Base-by-base conservation (phyloP, 1,139 yeast species). In the Saccharomycopsis crataegensis region DNA sequence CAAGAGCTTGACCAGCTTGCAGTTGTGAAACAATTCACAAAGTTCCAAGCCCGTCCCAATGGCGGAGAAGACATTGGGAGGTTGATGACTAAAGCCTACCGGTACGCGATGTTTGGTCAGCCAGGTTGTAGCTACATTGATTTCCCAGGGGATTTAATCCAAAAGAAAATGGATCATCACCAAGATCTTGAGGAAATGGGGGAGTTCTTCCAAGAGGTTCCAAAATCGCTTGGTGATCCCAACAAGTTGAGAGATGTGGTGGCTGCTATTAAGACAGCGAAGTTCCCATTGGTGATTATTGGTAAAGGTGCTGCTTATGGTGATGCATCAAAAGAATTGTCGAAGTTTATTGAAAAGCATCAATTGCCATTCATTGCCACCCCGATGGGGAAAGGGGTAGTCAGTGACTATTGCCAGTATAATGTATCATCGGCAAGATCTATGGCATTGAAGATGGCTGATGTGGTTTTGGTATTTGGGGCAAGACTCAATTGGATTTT, bases 331-430 rank as follows among this genome's bases (percentile, higher is more conserved):
- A 43, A 47, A 0, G 64, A 65, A 1, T 58, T 82, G 8, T 64
- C 76, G 1, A 47, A 60, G 1, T 70, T 82, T 50, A 71, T 80
- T 22, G 54, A 63, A 6, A 43, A 53, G 1, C 75, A 78, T 48
- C 62, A 69, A 12, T 54, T 81, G 1, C 79, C 84, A 1, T 82
- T 82, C 59, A 62, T 82, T 50, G 86, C 88, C 11, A 82, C 88
- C 0, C 87, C 88, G 2, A 82, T 82, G 88, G 88, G 85, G 1
- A 82, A 82, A 64, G 88, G 88, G n/a, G 79, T 82, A 0, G 65
- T 82, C 0, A 71, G 78, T 0, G 88, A 82, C 60, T 61, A 66
- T 4, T 68, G 70, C 48, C 63, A 62, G 0, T 62, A 72, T 45
- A 82, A 82, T 59, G 73, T 79, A 14, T 75, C 83, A 0, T 78